Percentiles rank a stretch among this genome's conserved stretches.
Evolutionary conservation across 2,329 filamentous ascomycete genomes (phyloP).

Genomic region (Xylogone sp.): DNA sequence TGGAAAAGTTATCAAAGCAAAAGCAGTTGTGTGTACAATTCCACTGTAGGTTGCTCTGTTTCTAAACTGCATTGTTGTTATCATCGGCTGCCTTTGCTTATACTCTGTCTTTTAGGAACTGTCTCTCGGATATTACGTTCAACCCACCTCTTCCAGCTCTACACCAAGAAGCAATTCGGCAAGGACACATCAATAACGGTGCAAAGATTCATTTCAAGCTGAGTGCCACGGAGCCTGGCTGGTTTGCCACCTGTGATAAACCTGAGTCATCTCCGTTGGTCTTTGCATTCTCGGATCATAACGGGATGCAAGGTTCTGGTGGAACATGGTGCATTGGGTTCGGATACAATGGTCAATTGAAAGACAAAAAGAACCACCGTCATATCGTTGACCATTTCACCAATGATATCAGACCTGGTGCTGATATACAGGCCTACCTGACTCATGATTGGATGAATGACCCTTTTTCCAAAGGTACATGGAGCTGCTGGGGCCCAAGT

Average conservation of each 20-base stretch:
- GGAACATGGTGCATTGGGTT: neutral
- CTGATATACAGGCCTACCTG: neutral
- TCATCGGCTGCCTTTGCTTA: neutral
- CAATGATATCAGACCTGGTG: neutral
- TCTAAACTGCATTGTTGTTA: neutral
- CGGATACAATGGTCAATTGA: neutral
- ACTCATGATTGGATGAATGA: slow-evolving; percentile 16
- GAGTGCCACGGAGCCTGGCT: neutral
- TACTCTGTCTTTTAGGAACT: neutral
- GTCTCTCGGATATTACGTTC: slow-evolving; percentile 18
- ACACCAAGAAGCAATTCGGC: slow-evolving; percentile 9
- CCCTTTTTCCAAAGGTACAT: slow-evolving; percentile 24
- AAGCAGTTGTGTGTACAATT: slow-evolving; percentile 14
- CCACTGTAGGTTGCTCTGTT: slow-evolving; percentile 14
- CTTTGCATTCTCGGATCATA: neutral
- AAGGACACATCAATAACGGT: neutral
- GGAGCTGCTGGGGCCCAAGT: slow-evolving; percentile 17
- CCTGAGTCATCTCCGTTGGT: neutral
- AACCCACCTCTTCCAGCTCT: slow-evolving; percentile 20
- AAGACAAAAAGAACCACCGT: neutral
- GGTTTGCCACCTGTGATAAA: neutral
- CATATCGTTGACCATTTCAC: neutral
- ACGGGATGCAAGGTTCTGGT: neutral
- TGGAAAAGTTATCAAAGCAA: slow-evolving; percentile 10
- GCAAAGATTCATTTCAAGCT: neutral